phyloP scores from a whole-genome alignment of 148 eudicot species.

The Diospyros kaki region DNA sequence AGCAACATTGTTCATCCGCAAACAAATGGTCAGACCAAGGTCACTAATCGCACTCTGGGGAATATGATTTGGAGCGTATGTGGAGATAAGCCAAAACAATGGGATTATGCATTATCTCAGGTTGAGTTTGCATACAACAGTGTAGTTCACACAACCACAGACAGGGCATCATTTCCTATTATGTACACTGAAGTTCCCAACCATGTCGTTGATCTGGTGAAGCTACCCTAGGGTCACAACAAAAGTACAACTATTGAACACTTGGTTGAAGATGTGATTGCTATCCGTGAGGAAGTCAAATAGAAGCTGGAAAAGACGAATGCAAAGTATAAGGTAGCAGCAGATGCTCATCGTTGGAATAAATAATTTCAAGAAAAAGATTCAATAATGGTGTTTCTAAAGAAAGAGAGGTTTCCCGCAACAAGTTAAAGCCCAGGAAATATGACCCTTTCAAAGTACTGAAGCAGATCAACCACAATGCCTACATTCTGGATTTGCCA shows the following conservation, averaged over 20 bases:
- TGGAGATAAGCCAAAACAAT: background rate
- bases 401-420: background rate
- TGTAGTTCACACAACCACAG: background rate
- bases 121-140: slow-evolving; percentile 4
- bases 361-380: background rate
- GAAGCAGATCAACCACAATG: background rate
- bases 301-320: background rate
- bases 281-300: background rate
- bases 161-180: background rate
- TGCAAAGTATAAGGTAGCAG: background rate
- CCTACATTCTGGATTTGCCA: too few species aligned
- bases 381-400: background rate
- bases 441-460: background rate
- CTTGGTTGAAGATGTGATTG: background rate
- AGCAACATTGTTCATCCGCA: background rate
- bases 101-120: background rate
- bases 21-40: background rate
- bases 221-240: background rate
- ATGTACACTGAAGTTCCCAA: background rate
- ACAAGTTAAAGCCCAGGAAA: background rate
- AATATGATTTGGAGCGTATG: background rate
- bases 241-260: background rate
- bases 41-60: background rate
- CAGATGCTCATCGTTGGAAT: background rate
- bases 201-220: background rate